Percentiles rank a stretch among this genome's conserved stretches.
These are phyloP conservation scores for Chlamydomonas sphaeroides DNA, from an alignment of 139 green algal genomes.

Conservation along the genomic window DNA sequence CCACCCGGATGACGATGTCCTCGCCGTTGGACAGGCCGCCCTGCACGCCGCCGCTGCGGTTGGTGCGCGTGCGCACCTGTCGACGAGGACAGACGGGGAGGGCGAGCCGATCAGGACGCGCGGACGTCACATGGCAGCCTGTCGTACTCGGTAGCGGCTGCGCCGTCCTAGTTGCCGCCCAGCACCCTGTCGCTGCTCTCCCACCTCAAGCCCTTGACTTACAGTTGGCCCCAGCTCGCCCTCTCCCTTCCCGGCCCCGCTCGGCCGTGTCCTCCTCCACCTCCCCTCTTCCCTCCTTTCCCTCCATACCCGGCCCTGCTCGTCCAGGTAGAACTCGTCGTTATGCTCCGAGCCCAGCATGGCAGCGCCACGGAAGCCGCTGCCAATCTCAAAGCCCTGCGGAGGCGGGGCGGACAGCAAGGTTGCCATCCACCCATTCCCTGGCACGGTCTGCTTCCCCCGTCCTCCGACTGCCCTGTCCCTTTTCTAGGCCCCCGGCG, in stretches of 20 bases:
- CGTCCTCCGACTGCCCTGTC: too few species aligned
- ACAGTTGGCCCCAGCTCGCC: background rate
- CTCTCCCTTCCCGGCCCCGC: background rate
- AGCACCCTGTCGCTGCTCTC: too few species aligned
- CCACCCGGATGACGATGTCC: constrained; percentile 93
- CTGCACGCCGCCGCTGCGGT: constrained; percentile 76
- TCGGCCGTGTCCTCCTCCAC: background rate
- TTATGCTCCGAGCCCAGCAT: constrained; percentile 97
- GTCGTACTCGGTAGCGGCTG: too few species aligned
- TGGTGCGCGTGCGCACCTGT: constrained; percentile 90
- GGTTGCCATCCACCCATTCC: constrained; percentile 93
- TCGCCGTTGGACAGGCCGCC: constrained; percentile 98
- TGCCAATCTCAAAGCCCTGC: constrained; percentile 98
- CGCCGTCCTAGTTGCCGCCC: too few species aligned
- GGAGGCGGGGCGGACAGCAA: constrained; percentile 56
- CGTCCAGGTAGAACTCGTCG: constrained; percentile 93
- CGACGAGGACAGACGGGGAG: background rate
- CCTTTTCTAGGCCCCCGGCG: too few species aligned
- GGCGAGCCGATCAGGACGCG: too few species aligned
- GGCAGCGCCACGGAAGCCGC: constrained; percentile 83
- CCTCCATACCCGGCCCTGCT: constrained; percentile 53
- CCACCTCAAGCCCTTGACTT: too few species aligned
- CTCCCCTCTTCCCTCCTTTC: background rate
- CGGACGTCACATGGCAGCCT: too few species aligned
- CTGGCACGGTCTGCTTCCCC: too few species aligned